phyloP scores from a whole-genome alignment of 106 monocot species.

The Dendrobium officinale region DNA sequence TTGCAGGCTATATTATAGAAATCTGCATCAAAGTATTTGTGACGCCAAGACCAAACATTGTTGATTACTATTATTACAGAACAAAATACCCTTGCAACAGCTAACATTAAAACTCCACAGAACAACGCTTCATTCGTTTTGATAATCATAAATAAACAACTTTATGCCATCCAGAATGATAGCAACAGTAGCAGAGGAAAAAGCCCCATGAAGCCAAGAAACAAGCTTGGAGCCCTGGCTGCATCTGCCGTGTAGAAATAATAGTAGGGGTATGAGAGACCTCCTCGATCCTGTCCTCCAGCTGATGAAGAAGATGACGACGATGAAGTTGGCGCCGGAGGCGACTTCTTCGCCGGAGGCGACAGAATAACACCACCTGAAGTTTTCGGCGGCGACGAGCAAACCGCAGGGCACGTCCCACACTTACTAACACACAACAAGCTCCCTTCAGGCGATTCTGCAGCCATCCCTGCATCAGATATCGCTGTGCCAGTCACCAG shows the following conservation, averaged over 20 bases:
- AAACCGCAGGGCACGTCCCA: background rate
- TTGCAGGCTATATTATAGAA: background rate
- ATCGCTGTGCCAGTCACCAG: background rate
- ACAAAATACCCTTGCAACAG: background rate
- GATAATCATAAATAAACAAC: background rate
- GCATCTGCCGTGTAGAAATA: slow-evolving; percentile 8
- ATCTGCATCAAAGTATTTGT: background rate
- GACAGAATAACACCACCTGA: background rate
- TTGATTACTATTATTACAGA: background rate
- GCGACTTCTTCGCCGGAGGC: background rate
- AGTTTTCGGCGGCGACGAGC: background rate
- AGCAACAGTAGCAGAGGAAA: background rate
- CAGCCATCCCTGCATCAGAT: background rate
- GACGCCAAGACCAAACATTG: background rate
- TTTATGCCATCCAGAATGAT: too few relatives aligned
- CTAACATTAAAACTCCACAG: too few relatives aligned
- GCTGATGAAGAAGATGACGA: background rate
- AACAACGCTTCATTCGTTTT: background rate
- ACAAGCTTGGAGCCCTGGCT: background rate
- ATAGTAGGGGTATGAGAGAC: slow-evolving; percentile 1
- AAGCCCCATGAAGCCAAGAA: background rate
- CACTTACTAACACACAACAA: slow-evolving; percentile 4
- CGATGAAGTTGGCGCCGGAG: background rate
- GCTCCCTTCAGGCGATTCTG: background rate
- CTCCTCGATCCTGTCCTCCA: background rate